phyloP scores from a whole-genome alignment of 176 grass and related monocot species.

The Dactylis glomerata region DNA sequence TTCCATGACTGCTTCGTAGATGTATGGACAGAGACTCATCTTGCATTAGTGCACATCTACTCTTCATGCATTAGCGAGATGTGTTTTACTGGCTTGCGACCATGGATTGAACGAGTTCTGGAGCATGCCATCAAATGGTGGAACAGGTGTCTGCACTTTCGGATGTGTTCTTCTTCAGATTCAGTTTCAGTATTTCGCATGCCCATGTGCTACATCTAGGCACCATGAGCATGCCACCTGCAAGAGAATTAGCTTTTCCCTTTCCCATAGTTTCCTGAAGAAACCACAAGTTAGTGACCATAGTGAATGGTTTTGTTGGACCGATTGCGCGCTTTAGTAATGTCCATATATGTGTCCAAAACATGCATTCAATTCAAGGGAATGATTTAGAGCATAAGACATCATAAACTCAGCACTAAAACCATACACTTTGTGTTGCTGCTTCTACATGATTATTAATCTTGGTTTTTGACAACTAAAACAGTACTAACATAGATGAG shows the following conservation, averaged over 20 bases:
- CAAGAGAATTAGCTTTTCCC: neutral
- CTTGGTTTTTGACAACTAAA: no score
- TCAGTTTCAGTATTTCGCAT: neutral
- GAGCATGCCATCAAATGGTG: neutral
- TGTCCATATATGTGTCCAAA: neutral
- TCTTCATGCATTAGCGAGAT: neutral
- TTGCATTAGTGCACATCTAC: neutral
- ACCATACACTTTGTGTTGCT: no score
- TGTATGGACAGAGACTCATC: conserved; percentile 7
- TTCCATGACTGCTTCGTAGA: conserved; percentile 98
- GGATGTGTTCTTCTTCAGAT: neutral
- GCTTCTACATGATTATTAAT: no score
- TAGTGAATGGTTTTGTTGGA: neutral
- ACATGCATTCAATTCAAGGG: neutral
- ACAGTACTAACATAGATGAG: no score
- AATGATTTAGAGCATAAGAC: neutral
- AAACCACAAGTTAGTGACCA: neutral
- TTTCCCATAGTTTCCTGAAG: neutral
- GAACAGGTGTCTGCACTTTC: neutral
- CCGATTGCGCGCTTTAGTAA: neutral
- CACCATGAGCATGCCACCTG: neutral
- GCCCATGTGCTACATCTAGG: neutral
- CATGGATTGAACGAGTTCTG: neutral
- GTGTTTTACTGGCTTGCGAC: neutral
- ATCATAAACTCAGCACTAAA: conserved; percentile 22